Evolutionary conservation across 129 eudicot genomes (phyloP), one percentile per base, ranked within the genome.

Genomic region (Flaveria sonorensis): DNA sequence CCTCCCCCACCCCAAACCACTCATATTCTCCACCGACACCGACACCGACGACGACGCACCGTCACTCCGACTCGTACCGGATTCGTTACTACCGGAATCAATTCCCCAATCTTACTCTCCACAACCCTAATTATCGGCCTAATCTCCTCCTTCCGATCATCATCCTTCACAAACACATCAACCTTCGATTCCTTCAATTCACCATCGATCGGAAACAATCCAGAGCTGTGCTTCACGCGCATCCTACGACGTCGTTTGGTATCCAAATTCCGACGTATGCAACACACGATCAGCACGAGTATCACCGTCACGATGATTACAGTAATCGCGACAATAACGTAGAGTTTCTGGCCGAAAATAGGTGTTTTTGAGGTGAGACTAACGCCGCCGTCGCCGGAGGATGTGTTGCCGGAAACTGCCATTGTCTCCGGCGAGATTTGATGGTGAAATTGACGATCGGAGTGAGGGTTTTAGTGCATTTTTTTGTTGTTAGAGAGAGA

Each of bases 1-100:
- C 83, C 83, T 70, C 7, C 97, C 97, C 93, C 93, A 92, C 46
- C 96, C 96, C 32, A 85, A 50, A 70, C 50, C 46, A 59, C 78
- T 84, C 85, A 80, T 42, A 76, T 86, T 82, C 26, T 89, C 97
- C 19, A 51, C 86, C 56, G 92, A 77, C 50, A 51, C 86, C 56
- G 92, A 77, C 50, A 81, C 68, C 15, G 85, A 75, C 62, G 91
- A 81, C n/a, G 88, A 80, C 46, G 79, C 79, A 30, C 64, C 82
- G 13, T 85, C 92, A 62, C 92, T 83, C 63, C 80, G 79, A 21
- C 83, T 82, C 21, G 96, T 78, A 47, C 88, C 83, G 52, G 93
- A 89, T 77, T 76, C 93, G 28, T 87, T 87, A 63, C 90, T 80
- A 10, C 69, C 81, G 1, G 90, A 86, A 55, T 89, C 81, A 32